These are phyloP conservation scores for Coemansia sp. DNA, from an alignment of 192 early-diverging fungal genomes.

Conservation along the genomic window DNA sequence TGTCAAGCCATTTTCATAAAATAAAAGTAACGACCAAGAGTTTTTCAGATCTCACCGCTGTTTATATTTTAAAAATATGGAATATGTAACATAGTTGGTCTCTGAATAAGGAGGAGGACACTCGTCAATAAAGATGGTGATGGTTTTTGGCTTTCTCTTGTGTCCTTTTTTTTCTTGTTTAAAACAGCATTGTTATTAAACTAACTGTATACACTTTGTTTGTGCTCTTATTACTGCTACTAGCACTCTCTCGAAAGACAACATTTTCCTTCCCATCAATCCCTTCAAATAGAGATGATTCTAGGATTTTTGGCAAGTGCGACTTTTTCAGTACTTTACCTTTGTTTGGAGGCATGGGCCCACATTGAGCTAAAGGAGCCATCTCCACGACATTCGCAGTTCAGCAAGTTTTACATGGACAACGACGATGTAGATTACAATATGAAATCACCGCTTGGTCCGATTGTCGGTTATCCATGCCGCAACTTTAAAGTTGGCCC, in stretches of 20 bases:
- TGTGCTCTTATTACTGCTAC: not conserved
- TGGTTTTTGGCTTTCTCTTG: not conserved
- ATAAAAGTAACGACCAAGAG: not conserved
- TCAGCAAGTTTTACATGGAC: constrained; percentile 48
- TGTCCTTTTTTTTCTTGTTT: not conserved
- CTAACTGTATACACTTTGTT: no score
- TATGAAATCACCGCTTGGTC: constrained; percentile 51
- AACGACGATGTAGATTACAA: constrained; percentile 54
- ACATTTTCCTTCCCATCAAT: not conserved
- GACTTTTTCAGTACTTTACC: not conserved
- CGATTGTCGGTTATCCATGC: constrained; percentile 49
- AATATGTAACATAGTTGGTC: not conserved
- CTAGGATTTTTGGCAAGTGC: not conserved
- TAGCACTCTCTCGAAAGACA: not conserved
- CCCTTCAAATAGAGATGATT: not conserved
- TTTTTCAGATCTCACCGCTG: not conserved
- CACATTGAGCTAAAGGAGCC: constrained; percentile 51
- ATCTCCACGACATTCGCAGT: constrained; percentile 47
- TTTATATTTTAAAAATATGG: not conserved
- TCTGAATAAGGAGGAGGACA: not conserved
- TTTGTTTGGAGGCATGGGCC: constrained; percentile 11
- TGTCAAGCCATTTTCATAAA: not conserved
- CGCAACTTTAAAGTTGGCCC: constrained; percentile 46
- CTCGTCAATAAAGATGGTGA: not conserved
- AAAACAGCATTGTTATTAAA: no score